Conservation (phyloP, 2,329 filamentous ascomycete genomes). For the Talaromyces amestolkiae region DNA sequence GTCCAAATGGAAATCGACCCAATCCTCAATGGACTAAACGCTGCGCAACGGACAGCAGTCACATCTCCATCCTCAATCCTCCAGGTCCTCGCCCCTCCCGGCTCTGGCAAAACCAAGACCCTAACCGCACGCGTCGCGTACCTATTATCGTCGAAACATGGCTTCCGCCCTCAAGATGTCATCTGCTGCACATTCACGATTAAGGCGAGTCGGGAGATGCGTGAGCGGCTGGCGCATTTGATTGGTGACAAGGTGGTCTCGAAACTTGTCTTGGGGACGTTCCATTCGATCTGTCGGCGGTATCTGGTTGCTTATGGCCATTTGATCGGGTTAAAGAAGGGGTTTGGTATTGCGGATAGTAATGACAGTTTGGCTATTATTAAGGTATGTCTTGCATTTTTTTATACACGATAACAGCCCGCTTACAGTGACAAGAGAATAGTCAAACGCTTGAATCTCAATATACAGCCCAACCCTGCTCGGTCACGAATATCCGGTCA, state of each 20-base stretch:
- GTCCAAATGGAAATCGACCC: slow-evolving; percentile 55
- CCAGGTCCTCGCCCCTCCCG: slow-evolving; percentile 63
- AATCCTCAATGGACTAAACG: slow-evolving; percentile 62
- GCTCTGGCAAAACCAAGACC: slow-evolving; percentile 90
- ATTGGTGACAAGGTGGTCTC: slow-evolving; percentile 74
- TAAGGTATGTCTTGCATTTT: slow-evolving; percentile 41
- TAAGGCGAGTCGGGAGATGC: slow-evolving; percentile 93
- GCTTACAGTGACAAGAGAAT: slow-evolving; percentile 55
- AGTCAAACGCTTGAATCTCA: slow-evolving; percentile 68
- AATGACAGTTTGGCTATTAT: slow-evolving; percentile 76
- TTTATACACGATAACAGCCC: too few relatives aligned
- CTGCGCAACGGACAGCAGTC: slow-evolving; percentile 63
- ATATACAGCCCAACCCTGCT: slow-evolving; percentile 68
- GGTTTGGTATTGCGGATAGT: slow-evolving; percentile 88
- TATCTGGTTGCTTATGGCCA: slow-evolving; percentile 83
- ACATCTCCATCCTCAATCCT: slow-evolving; percentile 59
- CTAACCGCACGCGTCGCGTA: slow-evolving; percentile 89
- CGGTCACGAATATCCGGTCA: slow-evolving; percentile 69
- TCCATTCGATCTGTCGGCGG: slow-evolving; percentile 85
- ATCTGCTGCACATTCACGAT: slow-evolving; percentile 97
- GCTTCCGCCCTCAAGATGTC: slow-evolving; percentile 77
- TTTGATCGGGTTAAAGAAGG: slow-evolving; percentile 74
- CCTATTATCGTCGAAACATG: slow-evolving; percentile 59
- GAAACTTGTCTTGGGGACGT: slow-evolving; percentile 83
- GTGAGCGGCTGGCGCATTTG: slow-evolving; percentile 75